Conservation (phyloP, 1,284 basidiomycete genomes). For the Polyporus tsugae region DNA sequence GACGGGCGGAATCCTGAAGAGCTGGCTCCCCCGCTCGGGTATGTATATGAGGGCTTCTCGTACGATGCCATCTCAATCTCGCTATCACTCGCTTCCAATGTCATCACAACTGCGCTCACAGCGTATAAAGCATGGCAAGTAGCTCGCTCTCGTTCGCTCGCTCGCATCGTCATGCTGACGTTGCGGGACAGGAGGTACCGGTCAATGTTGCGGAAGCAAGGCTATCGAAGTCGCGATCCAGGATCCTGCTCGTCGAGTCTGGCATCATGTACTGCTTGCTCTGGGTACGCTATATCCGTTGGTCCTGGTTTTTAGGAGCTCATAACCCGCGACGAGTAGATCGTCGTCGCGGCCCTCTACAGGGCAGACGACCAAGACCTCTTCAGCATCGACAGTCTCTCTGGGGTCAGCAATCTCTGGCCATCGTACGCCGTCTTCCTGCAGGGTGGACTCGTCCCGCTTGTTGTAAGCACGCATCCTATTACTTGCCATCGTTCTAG, state of each 20-base stretch:
- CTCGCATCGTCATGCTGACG: background rate
- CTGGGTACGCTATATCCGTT: background rate
- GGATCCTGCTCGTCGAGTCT: background rate
- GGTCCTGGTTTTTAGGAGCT: background rate
- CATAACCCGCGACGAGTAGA: background rate
- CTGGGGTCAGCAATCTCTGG: background rate
- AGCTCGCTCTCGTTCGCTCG: background rate
- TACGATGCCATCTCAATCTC: background rate
- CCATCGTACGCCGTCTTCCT: background rate
- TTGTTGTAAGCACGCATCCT: background rate
- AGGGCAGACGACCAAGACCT: background rate
- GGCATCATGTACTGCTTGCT: background rate
- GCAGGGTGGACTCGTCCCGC: background rate
- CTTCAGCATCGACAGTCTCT: background rate
- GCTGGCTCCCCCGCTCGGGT: background rate
- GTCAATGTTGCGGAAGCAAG: background rate
- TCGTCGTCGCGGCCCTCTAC: background rate
- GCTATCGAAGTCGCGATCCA: background rate
- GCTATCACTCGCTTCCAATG: background rate
- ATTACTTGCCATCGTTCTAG: background rate
- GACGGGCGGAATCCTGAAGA: background rate
- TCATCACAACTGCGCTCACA: background rate
- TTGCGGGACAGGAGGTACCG: background rate
- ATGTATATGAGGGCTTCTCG: background rate
- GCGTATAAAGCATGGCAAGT: background rate